Conservation (phyloP, 208 protist genomes). For the Leishmania lainsoni region DNA sequence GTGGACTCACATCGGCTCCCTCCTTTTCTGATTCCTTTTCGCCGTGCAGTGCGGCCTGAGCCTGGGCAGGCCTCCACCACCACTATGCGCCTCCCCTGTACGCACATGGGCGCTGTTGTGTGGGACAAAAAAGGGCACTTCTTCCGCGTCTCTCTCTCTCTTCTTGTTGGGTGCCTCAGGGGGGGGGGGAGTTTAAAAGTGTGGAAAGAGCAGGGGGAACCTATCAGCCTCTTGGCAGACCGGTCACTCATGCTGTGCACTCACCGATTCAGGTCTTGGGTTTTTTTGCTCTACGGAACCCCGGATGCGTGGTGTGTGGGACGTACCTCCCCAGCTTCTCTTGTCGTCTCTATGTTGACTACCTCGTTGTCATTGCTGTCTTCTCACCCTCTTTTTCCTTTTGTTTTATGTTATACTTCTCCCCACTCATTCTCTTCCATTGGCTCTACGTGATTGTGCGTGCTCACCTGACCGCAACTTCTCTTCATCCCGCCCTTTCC, state of each 20-base stretch:
- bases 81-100: not conserved
- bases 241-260: too few relatives aligned
- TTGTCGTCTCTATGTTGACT: not conserved
- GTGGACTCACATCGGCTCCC: not conserved
- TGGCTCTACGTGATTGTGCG: slow-evolving; percentile 3
- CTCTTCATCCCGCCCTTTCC: not conserved
- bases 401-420: slow-evolving; percentile 1
- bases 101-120: not conserved
- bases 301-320: too few relatives aligned
- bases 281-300: too few relatives aligned
- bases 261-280: too few relatives aligned
- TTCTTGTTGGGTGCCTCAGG: too few relatives aligned
- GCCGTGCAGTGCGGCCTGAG: not conserved
- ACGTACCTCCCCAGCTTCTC: not conserved
- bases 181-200: too few relatives aligned
- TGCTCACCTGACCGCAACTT: not conserved
- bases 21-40: not conserved
- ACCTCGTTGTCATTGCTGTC: not conserved
- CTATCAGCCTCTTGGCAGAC: too few relatives aligned
- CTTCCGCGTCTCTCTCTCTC: too few relatives aligned
- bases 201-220: too few relatives aligned
- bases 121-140: not conserved
- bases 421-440: slow-evolving; percentile 5
- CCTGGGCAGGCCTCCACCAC: too few relatives aligned
- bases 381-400: not conserved